phyloP scores from a whole-genome alignment of 352 stramenopile genomes.

The Salisapilia sapeloensis region DNA sequence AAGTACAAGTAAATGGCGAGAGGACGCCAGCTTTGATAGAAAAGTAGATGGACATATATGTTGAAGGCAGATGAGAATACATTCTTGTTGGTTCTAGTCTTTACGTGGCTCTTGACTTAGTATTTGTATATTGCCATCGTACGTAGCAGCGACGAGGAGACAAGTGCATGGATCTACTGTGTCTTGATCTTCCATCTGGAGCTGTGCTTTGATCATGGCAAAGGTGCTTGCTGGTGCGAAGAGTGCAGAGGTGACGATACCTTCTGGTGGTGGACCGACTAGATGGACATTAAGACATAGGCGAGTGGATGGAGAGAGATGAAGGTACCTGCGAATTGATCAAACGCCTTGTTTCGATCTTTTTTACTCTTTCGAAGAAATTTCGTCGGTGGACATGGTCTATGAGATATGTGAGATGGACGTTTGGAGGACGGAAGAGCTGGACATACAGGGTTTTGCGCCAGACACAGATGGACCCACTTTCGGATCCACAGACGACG shows the following conservation, averaged over 20 bases:
- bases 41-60: no score
- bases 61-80: no score
- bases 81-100: no score
- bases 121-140: slow-evolving; percentile 66
- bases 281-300: slow-evolving; percentile 1
- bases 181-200: slow-evolving; percentile 34
- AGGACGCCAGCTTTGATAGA: no score
- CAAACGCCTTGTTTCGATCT: slow-evolving; percentile 63
- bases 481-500: slow-evolving; percentile 78
- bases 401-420: no score
- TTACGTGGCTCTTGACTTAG: no score
- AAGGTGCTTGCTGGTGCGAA: slow-evolving; percentile 69
- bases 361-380: slow-evolving; percentile 29
- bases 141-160: slow-evolving; percentile 67
- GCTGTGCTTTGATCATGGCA: slow-evolving; percentile 62
- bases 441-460: slow-evolving; percentile 43
- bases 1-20: no score
- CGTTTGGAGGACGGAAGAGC: no score
- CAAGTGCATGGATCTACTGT: slow-evolving; percentile 56
- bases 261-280: slow-evolving; percentile 48
- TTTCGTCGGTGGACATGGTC: not conserved
- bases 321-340: slow-evolving; percentile 66
- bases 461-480: slow-evolving; percentile 76
- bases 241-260: slow-evolving; percentile 64
- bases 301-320: no score